Conservation (phyloP, 2,329 filamentous ascomycete species). For the Tolypocladium amazonense region DNA sequence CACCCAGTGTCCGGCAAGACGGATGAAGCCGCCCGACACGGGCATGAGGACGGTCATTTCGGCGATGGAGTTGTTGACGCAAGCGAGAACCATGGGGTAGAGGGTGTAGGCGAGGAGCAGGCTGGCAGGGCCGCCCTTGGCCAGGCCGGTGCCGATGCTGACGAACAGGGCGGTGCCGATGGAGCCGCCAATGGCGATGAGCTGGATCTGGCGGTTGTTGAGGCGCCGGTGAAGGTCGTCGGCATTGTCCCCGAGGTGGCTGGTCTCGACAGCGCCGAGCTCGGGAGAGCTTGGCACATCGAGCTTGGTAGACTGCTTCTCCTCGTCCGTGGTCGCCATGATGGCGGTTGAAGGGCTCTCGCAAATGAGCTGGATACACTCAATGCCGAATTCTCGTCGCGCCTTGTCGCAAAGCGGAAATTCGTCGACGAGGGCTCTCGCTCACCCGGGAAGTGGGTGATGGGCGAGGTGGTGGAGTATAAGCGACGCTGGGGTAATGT, state of each 20-base stretch:
- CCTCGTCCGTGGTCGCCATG: constrained; percentile 14
- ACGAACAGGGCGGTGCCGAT: constrained; percentile 51
- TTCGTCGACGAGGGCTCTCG: background rate
- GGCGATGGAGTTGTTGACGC: constrained; percentile 55
- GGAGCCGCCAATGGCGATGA: constrained; percentile 48
- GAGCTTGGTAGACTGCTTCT: constrained; percentile 15
- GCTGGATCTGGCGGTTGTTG: constrained; percentile 44
- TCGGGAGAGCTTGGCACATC: constrained; percentile 13
- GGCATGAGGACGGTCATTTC: constrained; percentile 56
- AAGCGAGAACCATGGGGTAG: constrained; percentile 43
- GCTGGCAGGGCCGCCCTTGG: constrained; percentile 31
- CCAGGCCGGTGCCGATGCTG: constrained; percentile 46
- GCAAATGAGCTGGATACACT: background rate
- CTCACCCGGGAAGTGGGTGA: background rate
- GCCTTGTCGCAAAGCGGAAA: background rate
- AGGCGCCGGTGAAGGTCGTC: constrained; percentile 35
- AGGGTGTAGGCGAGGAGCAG: constrained; percentile 49
- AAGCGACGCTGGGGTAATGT: background rate
- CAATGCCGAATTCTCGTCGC: background rate
- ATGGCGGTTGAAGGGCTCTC: background rate
- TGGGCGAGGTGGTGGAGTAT: background rate
- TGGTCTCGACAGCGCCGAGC: constrained; percentile 11
- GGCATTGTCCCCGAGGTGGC: constrained; percentile 18
- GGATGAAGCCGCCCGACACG: constrained; percentile 52
- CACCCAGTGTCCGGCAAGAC: constrained; percentile 53